These are phyloP conservation scores for Euphorbia schlechtendalii DNA, from an alignment of 441 rosid species.

Conservation along the genomic window DNA sequence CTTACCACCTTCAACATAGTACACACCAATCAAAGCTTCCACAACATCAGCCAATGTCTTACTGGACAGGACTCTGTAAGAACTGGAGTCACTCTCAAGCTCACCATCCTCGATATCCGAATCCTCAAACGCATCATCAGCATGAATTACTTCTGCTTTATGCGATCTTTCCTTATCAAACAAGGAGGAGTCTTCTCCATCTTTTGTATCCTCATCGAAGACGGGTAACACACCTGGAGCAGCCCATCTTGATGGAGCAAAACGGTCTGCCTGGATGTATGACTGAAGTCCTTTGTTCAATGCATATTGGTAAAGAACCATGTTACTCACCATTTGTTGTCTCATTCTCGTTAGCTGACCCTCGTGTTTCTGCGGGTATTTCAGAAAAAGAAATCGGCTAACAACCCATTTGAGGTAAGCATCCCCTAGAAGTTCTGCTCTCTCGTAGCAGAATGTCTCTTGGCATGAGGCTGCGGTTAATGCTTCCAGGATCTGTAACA, in stretches of 20 bases:
- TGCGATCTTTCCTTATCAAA: slow-evolving; percentile 54
- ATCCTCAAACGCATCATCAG: slow-evolving; percentile 42
- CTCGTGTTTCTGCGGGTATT: slow-evolving; percentile 97
- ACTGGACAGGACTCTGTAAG: slow-evolving; percentile 93
- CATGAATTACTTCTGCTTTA: slow-evolving; percentile 18
- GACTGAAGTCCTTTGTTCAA: slow-evolving; percentile 85
- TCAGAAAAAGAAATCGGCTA: slow-evolving; percentile 89
- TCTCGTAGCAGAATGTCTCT: slow-evolving; percentile 97
- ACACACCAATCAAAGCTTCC: slow-evolving; percentile 94
- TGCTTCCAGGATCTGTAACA: slow-evolving; percentile 83
- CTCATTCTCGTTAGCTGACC: slow-evolving; percentile 99
- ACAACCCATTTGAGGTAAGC: slow-evolving; percentile 99
- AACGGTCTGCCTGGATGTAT: slow-evolving; percentile 96
- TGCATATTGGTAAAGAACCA: slow-evolving; percentile 87
- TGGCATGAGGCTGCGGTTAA: slow-evolving; percentile 99
- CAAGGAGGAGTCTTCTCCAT: slow-evolving; percentile 59
- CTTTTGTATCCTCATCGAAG: slow-evolving; percentile 89
- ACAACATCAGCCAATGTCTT: slow-evolving; percentile 98
- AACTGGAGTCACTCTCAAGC: slow-evolving; percentile 88
- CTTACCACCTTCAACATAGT: slow-evolving; percentile 94
- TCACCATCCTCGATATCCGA: slow-evolving; percentile 95
- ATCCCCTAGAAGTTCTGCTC: slow-evolving; percentile 99
- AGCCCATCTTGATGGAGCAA: slow-evolving; percentile 99
- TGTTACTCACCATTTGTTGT: slow-evolving; percentile 98
- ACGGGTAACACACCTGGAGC: slow-evolving; percentile 99